These are phyloP conservation scores for Carex pumila DNA, from an alignment of 176 grass and related monocot species.

Conservation along the genomic window DNA sequence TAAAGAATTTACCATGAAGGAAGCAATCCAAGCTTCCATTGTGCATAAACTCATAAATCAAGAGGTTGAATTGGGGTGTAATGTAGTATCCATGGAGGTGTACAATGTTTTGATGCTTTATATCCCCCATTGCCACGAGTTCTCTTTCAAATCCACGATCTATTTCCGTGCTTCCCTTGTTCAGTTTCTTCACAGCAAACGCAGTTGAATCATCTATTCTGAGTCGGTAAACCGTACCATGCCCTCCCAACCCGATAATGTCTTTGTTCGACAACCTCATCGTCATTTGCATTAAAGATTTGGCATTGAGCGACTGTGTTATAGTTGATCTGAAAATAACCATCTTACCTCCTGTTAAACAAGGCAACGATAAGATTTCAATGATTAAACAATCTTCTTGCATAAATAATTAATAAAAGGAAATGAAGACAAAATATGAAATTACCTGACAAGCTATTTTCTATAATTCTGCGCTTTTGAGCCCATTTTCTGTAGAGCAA, in stretches of 20 bases:
- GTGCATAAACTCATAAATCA: constrained; percentile 84
- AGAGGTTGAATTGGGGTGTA: constrained; percentile 63
- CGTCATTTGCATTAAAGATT: constrained; percentile 45
- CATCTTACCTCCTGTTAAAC: constrained; percentile 58
- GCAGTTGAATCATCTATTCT: constrained; percentile 21
- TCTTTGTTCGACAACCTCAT: constrained; percentile 62
- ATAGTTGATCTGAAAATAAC: constrained; percentile 48
- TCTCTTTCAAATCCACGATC: constrained; percentile 68
- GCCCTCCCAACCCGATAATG: constrained; percentile 61
- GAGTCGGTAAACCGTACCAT: constrained; percentile 64
- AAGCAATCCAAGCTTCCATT: constrained; percentile 66
- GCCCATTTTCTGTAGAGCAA: constrained; percentile 76
- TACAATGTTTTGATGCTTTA: constrained; percentile 80
- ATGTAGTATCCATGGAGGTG: constrained; percentile 60
- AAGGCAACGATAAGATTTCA: background rate
- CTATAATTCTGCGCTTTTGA: constrained; percentile 58
- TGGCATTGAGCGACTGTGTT: constrained; percentile 41
- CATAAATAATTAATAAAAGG: background rate
- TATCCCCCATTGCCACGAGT: constrained; percentile 74
- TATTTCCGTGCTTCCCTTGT: constrained; percentile 42
- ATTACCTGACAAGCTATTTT: constrained; percentile 49
- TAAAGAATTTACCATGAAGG: constrained; percentile 30
- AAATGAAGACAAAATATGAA: background rate
- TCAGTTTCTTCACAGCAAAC: constrained; percentile 73
- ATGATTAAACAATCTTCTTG: background rate